phyloP scores from a whole-genome alignment of 2,329 filamentous ascomycete species.

The Trichophyton simii region DNA sequence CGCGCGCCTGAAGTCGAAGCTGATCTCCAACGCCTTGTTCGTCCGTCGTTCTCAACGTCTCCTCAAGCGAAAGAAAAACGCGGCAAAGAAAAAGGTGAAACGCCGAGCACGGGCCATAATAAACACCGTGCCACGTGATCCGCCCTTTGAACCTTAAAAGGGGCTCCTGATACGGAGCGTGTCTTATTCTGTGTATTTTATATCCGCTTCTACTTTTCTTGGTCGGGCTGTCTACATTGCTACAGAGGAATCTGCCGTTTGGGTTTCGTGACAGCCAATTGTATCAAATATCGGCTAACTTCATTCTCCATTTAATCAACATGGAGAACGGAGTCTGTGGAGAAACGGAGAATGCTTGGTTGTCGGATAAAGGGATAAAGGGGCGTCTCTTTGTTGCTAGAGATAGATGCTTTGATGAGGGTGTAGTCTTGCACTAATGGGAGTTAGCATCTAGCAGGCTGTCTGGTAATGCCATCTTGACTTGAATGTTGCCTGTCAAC shows the following conservation, averaged over 20 bases:
- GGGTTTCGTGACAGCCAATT: no score
- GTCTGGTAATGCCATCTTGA: not conserved
- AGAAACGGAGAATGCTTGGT: no score
- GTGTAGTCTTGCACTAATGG: no score
- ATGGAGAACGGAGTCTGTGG: no score
- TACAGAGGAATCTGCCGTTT: no score
- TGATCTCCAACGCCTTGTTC: not conserved
- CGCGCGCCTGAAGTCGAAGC: not conserved
- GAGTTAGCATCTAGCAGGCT: not conserved
- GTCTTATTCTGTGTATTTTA: not conserved
- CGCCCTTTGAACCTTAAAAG: not conserved
- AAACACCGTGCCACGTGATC: not conserved
- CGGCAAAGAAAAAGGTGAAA: conserved; percentile 1
- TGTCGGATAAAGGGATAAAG: no score
- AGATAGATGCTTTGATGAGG: no score
- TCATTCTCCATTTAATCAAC: not conserved
- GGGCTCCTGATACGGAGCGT: no score
- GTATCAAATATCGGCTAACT: not conserved
- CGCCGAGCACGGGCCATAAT: not conserved
- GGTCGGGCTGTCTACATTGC: no score
- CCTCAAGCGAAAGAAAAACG: not conserved
- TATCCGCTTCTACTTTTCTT: not conserved
- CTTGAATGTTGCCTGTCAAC: not conserved
- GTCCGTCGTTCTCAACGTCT: not conserved
- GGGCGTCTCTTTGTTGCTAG: no score